Evolutionary conservation across 176 grass and related monocot species (phyloP).

Genomic region (Typha latifolia): DNA sequence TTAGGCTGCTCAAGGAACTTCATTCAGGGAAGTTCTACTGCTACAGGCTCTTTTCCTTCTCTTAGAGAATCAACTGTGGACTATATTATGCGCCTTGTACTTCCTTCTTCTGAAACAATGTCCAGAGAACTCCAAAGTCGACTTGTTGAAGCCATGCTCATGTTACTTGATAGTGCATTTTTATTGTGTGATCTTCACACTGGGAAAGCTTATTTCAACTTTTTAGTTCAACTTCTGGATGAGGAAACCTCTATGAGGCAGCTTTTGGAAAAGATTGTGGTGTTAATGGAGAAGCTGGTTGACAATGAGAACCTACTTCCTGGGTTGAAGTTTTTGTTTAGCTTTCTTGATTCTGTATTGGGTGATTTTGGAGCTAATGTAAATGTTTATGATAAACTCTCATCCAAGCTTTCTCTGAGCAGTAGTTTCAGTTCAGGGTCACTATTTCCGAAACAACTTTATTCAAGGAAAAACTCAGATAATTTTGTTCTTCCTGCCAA

Average conservation of each 20-base stretch:
- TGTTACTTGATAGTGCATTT: slow-evolving; percentile 76
- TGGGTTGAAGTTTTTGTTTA: slow-evolving; percentile 71
- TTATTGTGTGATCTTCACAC: slow-evolving; percentile 60
- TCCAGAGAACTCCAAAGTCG: slow-evolving; percentile 58
- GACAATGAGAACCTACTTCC: slow-evolving; percentile 44
- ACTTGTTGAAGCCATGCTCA: slow-evolving; percentile 61
- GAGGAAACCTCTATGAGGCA: slow-evolving; percentile 54
- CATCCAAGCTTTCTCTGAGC: slow-evolving; percentile 44
- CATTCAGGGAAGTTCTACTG: slow-evolving; percentile 25
- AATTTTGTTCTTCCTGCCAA: slow-evolving; percentile 48
- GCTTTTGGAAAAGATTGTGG: slow-evolving; percentile 64
- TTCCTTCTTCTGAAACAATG: slow-evolving; percentile 44
- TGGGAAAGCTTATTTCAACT: slow-evolving; percentile 77
- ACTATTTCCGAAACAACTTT: slow-evolving; percentile 43
- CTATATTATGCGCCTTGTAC: slow-evolving; percentile 59
- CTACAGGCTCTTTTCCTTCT: slow-evolving; percentile 25
- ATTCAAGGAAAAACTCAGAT: slow-evolving; percentile 57
- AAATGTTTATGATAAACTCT: slow-evolving; percentile 45
- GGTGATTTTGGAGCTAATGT: slow-evolving; percentile 48
- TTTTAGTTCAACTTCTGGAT: slow-evolving; percentile 55
- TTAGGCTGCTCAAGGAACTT: slow-evolving; percentile 28
- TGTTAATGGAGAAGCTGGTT: slow-evolving; percentile 74
- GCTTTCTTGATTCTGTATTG: slow-evolving; percentile 63
- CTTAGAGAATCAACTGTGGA: slow-evolving; percentile 60
- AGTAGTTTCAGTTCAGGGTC: slow-evolving; percentile 45